Base-by-base conservation (phyloP, 1,139 yeast species). In the Lodderomyces margitis region DNA sequence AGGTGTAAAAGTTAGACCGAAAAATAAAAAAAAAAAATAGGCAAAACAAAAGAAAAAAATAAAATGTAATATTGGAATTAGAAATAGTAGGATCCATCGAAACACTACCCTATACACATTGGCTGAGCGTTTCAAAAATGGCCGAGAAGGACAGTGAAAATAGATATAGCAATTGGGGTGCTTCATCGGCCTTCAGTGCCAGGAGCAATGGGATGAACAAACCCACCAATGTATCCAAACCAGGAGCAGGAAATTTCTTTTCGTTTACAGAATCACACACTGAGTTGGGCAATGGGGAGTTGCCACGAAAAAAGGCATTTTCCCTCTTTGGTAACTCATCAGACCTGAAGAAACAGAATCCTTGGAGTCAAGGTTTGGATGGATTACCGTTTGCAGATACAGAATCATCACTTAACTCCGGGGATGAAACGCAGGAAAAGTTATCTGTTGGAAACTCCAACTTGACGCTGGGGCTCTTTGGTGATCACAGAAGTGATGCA, bases 401-500 rank as follows among this genome's bases (percentile, higher is more conserved):
- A 15, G 40, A 17, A n/a, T 17, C 39, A 5, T 33, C 27, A 12
- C 21, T 33, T 12, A 21, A 21, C 7, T 12, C 17, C 21, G 25
- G 11, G 5, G 30, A n/a, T 14, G 30, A 4, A 5, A 25, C n/a
- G n/a, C 25, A 23, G 11, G 16, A 15, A 28, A 28, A 28, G 19
- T 28, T n/a, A 15, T 41, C 49, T 25, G 50, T 48, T 46, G 56
- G 50, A 21, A 47, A 36, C 21, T 39, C 38, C 14, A 19, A 38
- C 9, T 10, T 37, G 21, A 16, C 32, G 19, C 9, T 52, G 34
- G 51, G 41, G n/a, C 16, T 28, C 8, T 12, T 3, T 15, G 19
- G 19, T 15, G 10, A 25, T 25, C 9, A 16, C 15, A 12, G 55
- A 54, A 21, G 44, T 55, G 30, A 55, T 53, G 47, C 57, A 56